A percentile compares a stretch with the other conserved stretches of the same genome.
These are phyloP conservation scores for Heliocybe sulcata DNA, from an alignment of 1,284 basidiomycete species.

Conservation along the genomic window DNA sequence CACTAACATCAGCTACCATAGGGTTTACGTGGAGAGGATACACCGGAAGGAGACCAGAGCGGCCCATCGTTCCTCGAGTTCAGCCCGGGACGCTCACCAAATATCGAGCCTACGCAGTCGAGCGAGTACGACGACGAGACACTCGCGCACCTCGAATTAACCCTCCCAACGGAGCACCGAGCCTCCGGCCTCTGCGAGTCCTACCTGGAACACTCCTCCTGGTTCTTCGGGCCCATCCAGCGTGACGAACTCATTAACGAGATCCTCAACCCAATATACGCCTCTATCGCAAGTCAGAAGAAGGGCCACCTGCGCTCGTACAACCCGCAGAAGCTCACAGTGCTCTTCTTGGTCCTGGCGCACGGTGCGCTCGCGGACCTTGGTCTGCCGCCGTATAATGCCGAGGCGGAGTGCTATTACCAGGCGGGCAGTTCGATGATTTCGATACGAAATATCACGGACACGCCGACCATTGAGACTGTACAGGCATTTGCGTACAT, in stretches of 20 bases:
- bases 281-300: not conserved
- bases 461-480: not conserved
- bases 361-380: constrained; percentile 9
- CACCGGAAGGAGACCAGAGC: not conserved
- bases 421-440: not conserved
- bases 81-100: not conserved
- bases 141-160: not conserved
- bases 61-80: not conserved
- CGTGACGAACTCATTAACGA: constrained; percentile 45
- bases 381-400: not conserved
- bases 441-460: not conserved
- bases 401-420: not conserved
- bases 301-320: constrained; percentile 1
- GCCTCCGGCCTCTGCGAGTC: constrained; percentile 29
- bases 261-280: constrained; percentile 32
- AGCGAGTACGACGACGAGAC: not conserved
- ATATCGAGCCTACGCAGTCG: not conserved
- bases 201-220: constrained; percentile 48
- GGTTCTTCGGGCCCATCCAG: constrained; percentile 49
- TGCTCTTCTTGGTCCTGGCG: constrained; percentile 13
- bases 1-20: not conserved
- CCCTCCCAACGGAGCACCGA: not conserved
- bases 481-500: constrained; percentile 1
- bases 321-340: constrained; percentile 12
- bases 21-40: not conserved